Conservation (phyloP, 2,329 filamentous ascomycete genomes). For the Pseudocercospora macadamiae region DNA sequence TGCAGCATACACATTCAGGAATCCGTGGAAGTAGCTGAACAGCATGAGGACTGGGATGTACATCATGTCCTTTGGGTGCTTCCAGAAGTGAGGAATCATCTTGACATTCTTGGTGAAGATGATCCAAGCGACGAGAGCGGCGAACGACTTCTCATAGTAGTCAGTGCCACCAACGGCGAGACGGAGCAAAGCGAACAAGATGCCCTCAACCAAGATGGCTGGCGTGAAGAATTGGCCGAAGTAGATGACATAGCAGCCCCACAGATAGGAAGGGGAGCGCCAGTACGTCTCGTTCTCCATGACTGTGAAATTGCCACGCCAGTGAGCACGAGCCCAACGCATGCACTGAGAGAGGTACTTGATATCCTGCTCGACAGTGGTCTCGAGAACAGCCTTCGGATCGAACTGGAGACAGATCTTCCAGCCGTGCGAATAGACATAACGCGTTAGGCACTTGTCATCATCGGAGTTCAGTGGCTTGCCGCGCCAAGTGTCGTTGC, state of each 20-base stretch:
- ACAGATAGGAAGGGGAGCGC: slow-evolving; percentile 46
- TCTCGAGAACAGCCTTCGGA: slow-evolving; percentile 53
- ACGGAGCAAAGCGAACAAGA: slow-evolving; percentile 43
- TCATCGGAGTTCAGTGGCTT: slow-evolving; percentile 59
- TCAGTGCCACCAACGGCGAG: slow-evolving; percentile 28
- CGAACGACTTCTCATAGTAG: slow-evolving; percentile 9
- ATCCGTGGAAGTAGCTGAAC: slow-evolving; percentile 62
- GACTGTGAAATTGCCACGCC: slow-evolving; percentile 57
- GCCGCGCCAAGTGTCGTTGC: slow-evolving; percentile 56
- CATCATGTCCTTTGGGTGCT: slow-evolving; percentile 55
- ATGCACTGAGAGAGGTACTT: slow-evolving; percentile 59
- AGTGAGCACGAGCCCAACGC: slow-evolving; percentile 63
- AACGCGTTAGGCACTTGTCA: slow-evolving; percentile 65
- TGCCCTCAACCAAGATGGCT: slow-evolving; percentile 56
- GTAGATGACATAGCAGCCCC: slow-evolving; percentile 61
- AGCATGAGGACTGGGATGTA: slow-evolving; percentile 55
- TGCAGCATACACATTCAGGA: slow-evolving; percentile 61
- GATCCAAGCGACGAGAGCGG: slow-evolving; percentile 48
- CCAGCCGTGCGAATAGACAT: slow-evolving; percentile 54
- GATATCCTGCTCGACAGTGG: slow-evolving; percentile 54
- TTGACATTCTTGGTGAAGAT: slow-evolving; percentile 62
- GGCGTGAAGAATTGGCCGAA: slow-evolving; percentile 59
- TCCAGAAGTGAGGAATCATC: slow-evolving; percentile 55
- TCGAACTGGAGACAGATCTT: slow-evolving; percentile 59
- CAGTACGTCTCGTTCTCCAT: slow-evolving; percentile 45